Percentiles rank a stretch among this genome's conserved stretches.
Conservation (phyloP, 306 rosid species). For the Glycine soja region DNA sequence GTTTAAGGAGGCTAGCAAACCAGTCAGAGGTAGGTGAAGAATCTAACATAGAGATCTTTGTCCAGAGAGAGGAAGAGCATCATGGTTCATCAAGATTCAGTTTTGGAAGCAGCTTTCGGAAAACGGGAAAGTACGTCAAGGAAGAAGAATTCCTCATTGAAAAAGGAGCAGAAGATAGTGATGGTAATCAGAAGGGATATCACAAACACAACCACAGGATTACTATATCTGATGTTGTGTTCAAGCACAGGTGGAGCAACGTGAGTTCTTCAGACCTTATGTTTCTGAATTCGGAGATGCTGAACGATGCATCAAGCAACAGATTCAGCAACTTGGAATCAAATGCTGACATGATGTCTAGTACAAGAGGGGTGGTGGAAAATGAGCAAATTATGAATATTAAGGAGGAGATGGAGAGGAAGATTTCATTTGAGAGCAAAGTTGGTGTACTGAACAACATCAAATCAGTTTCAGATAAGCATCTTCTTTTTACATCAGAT, state of each 20-base stretch:
- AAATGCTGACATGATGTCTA: not conserved
- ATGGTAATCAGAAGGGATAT: constrained; percentile 46
- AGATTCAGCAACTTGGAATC: constrained; percentile 61
- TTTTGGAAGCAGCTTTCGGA: constrained; percentile 88
- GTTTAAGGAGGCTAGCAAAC: constrained; percentile 63
- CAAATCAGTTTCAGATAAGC: constrained; percentile 34
- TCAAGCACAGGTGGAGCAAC: constrained; percentile 88
- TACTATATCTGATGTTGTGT: constrained; percentile 73
- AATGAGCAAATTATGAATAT: constrained; percentile 59
- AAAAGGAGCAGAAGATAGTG: constrained; percentile 40
- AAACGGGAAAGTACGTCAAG: constrained; percentile 10
- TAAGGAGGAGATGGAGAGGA: constrained; percentile 74
- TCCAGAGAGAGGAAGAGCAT: constrained; percentile 80
- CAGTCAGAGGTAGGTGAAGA: constrained; percentile 52
- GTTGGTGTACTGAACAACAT: constrained; percentile 49
- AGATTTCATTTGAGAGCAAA: constrained; percentile 69
- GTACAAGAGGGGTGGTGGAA: constrained; percentile 19
- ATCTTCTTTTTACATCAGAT: constrained; percentile 14
- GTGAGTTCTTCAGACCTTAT: constrained; percentile 87
- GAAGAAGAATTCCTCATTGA: constrained; percentile 64
- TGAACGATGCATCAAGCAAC: constrained; percentile 63
- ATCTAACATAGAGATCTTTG: constrained; percentile 76
- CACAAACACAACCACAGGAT: constrained; percentile 83
- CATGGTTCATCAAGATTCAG: constrained; percentile 78
- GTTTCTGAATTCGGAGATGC: constrained; percentile 84